Evolutionary conservation across 2,329 filamentous ascomycete genomes (phyloP).

Genomic region (Pseudogymnoascus sp.): DNA sequence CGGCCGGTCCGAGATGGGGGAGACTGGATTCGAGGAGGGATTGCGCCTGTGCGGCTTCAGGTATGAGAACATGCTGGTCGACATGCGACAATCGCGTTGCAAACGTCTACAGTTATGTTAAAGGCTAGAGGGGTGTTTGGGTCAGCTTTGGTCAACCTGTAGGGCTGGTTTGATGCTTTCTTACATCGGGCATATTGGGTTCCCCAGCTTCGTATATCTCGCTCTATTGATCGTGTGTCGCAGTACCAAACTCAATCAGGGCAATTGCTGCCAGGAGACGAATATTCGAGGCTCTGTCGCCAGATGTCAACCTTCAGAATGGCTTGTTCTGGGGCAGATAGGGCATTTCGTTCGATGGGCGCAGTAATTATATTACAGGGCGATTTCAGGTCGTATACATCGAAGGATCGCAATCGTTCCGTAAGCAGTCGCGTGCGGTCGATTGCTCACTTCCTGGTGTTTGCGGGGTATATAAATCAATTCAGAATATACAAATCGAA

Average conservation of each 20-base stretch:
- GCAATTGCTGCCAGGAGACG: not conserved
- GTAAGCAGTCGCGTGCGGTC: not conserved
- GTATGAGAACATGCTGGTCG: constrained; percentile 28
- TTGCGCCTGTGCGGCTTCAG: constrained; percentile 28
- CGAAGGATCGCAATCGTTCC: not conserved
- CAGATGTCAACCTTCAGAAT: not conserved
- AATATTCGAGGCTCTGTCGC: not conserved
- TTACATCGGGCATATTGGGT: constrained; percentile 2
- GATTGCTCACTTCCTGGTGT: not conserved
- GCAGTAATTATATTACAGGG: not conserved
- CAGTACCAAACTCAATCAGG: not conserved
- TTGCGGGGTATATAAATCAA: not conserved
- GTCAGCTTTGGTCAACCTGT: not conserved
- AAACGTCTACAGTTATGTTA: not conserved
- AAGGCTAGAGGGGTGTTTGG: not conserved
- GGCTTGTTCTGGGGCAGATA: not conserved
- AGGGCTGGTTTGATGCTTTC: not conserved
- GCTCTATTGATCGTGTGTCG: not conserved
- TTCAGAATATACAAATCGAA: not conserved
- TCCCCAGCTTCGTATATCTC: not conserved
- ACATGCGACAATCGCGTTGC: constrained; percentile 3
- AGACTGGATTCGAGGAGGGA: constrained; percentile 25
- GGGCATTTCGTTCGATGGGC: not conserved
- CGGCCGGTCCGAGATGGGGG: constrained; percentile 22
- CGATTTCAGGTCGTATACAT: not conserved